Base-by-base conservation (phyloP, 2,329 filamentous ascomycete species). In the Trichoderma arundinaceum region DNA sequence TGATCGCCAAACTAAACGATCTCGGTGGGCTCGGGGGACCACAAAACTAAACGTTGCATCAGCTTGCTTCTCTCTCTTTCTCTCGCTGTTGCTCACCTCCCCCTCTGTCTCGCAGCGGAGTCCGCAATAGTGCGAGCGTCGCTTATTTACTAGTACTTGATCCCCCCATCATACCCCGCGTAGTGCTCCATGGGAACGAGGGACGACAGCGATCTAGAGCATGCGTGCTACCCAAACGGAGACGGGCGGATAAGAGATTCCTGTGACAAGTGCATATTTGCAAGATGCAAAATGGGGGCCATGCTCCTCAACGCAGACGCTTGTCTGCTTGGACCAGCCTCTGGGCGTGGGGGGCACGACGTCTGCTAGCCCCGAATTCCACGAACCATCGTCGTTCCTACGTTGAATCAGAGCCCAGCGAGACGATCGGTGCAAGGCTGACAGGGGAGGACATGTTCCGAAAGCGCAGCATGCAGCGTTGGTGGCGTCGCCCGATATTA, bases 321-420 rank as follows among this genome's bases (percentile, higher is more conserved):
- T 3, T 15, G 1, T 8, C 13, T 5, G 22, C 10, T 43, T 33
- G n/a, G 48, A 7, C 48, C 44, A 32, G 12, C 32, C 10, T 17
- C n/a, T 12, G 43, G 39, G 49, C 59, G 59, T 62, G 59, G 59
- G 56, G 59, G 49, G 48, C 48, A 33, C 15, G 38, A 53, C 59
- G n/a, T 28, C 46, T 46, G 49, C 49, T 46, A 44, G 59, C 48
- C 49, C 48, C 49, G 32, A 54, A 44, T 22, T 62, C 59, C 33
- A 19, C 61, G 52, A 64, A 48, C 61, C 61, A 56, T 44, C 17
- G 41, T 43, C 59, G 59, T 62, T 62, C 59, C 59, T 62, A 48
- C 59, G 59, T 62, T 62, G 49, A 43, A 61, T 44, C 60, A 63
- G 49, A 53, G 41, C 19, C 17, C 38, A 49, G 43, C 22, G 44